Base-by-base conservation (phyloP, 768 basidiomycete species). In the Gymnopilus dilepis region DNA sequence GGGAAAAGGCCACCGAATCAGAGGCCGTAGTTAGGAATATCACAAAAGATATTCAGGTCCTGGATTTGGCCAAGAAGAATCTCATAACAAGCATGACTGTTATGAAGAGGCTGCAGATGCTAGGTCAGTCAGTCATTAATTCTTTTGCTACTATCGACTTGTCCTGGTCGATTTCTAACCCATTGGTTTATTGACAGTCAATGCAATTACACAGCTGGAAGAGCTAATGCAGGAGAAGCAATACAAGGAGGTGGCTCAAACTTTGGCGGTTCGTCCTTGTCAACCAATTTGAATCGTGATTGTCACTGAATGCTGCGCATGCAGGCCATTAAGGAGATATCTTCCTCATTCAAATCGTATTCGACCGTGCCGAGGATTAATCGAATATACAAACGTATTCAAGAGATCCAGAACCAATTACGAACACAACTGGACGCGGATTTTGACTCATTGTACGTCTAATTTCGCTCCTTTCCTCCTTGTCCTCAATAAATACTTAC, bases 1-100 rank as follows among this genome's bases (percentile, higher is more conserved):
- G 95, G 43, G 95, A 98, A 76, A 98, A 98, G 72, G 95, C 97
- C 0, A 92, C 94, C 0, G 97, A 99, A 72, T 95, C 94, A 2
- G 97, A 99, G 69, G 95, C 95, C 1, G 94, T 99, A 50, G 97
- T 99, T 24, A 84, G 91, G 56, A 88, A 94, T 67, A 97, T 99
- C 65, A 99, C 97, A 2, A 91, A 92, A 65, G 97, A 99, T 74
- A 99, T 99, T 50, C 96, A 98, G 72, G 86, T 91, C 4, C 82
- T 99, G 31, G 97, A 99, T 73, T 78, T 92, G 34, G 95, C 94
- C 17, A 98, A 99, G 84, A 90, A 88, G 77, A 97, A 99, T 70
- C 83, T 99, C 52, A 89, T 92, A 19, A 77, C 86, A 24, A 93
- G 92, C 68, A 95, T 99, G 86, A 96, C 92, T 6, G 89, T 89